phyloP scores from a whole-genome alignment of 495 filamentous ascomycete genomes.

The Xylaria bambusicola region DNA sequence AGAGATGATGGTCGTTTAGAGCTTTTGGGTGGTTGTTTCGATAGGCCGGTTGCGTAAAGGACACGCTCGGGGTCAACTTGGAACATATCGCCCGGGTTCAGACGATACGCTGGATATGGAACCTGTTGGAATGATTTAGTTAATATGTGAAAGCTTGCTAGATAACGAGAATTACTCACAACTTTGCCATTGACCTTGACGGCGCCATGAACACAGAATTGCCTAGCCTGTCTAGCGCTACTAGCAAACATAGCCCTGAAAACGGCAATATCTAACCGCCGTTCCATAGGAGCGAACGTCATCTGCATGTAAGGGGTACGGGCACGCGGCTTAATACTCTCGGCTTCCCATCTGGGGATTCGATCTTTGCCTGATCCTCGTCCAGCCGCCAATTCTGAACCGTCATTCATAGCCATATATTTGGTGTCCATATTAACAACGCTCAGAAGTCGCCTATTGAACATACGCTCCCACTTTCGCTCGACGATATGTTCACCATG shows the following conservation, averaged over 20 bases:
- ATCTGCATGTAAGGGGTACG: slow-evolving; percentile 86
- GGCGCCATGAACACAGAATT: slow-evolving; percentile 88
- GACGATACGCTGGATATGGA: slow-evolving; percentile 86
- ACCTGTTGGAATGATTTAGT: slow-evolving; percentile 59
- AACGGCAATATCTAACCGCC: slow-evolving; percentile 87
- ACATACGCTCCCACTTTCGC: slow-evolving; percentile 89
- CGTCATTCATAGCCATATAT: slow-evolving; percentile 76
- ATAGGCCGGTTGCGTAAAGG: slow-evolving; percentile 78
- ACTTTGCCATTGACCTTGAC: slow-evolving; percentile 96
- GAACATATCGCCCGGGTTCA: slow-evolving; percentile 98
- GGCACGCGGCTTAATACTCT: background rate
- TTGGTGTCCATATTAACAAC: slow-evolving; percentile 81
- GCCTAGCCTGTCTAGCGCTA: slow-evolving; percentile 89
- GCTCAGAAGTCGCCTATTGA: slow-evolving; percentile 70
- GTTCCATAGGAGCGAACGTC: slow-evolving; percentile 87
- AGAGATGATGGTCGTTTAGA: slow-evolving; percentile 6
- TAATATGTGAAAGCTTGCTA: background rate
- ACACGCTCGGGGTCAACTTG: slow-evolving; percentile 88
- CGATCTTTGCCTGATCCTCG: slow-evolving; percentile 70
- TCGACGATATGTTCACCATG: slow-evolving; percentile 94
- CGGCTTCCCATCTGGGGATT: slow-evolving; percentile 5
- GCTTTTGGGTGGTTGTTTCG: slow-evolving; percentile 48
- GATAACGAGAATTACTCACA: slow-evolving; percentile 50
- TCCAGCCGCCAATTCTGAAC: slow-evolving; percentile 76
- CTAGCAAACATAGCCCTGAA: slow-evolving; percentile 92